Evolutionary conservation across 306 rosid species (phyloP), one percentile per base, ranked within the genome.

Genomic region (Trifolium fragiferum): DNA sequence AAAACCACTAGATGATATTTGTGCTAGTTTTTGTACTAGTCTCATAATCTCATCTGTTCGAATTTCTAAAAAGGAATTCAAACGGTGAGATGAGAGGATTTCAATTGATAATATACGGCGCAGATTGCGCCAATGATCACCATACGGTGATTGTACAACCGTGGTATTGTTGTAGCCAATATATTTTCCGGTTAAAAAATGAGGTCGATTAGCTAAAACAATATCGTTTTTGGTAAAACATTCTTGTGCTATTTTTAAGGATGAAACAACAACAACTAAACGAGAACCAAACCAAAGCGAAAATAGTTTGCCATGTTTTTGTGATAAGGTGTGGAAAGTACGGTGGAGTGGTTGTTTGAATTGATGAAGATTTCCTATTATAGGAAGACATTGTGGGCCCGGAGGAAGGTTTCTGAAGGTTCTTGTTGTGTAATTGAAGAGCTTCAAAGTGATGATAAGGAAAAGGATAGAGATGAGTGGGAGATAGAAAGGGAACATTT

Each of bases 41-140:
- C 82, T 78, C 33, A 47, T 68, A 33, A 81, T 66, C 76, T 90
- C 90, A 6, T 87, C 86, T 0, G 25, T 74, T 19, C 92, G 82
- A 25, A 81, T 66, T 1, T 38, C 75, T 0, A 14, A 2, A 58
- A 84, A 87, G 0, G 44, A 7, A 25, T 77, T 73, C 11, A 82
- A 58, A 20, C 79, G 82, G 6, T 82, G 76, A 3, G 85, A 7
- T 0, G 95, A 90, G 68, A 85, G 85, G 32, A 90, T 65, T 14
- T 90, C 90, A 0, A 68, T 51, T 7, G 84, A 6, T 6, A 80
- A 55, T 15, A 90, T 83, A 46, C 90, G 90, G 21, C 92, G 96
- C 7, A 90, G 84, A 75, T 84, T 88, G 35, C 88, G 90, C 96
- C 96, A 90, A 46, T 87, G 92, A 37, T 88, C 87, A 1, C 90